Evolutionary conservation across 1,139 yeast species (phyloP), one percentile per base, ranked within the genome.

Genomic region (Geotrichum histeridarum): DNA sequence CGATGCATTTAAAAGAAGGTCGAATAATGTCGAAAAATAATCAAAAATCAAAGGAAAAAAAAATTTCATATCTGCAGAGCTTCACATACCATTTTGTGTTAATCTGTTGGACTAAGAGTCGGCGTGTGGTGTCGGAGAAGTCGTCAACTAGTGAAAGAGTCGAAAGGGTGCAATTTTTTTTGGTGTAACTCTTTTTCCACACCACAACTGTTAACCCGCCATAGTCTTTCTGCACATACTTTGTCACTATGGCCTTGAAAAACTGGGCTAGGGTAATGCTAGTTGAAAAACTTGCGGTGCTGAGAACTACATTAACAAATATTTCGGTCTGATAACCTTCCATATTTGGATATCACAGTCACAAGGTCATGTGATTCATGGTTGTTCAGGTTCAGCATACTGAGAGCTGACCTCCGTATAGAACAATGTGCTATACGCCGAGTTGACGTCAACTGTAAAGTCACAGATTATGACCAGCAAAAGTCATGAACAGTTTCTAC

Each of bases 71-170:
- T 4, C 15, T 15, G 18, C 2, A 18, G 14, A 38, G 22, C 15
- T 8, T 15, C 11, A 51, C 54, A 46, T 51, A 51, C 54, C 54
- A 51, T 51, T 51, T 46, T 51, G 52, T 42, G 41, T 45, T 17
- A 5, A 18, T 51, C 31, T 45, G 48, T 46, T 43, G 48, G 50
- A 51, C 49, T 51, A 47, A 51, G 50, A 45, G 35, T 35, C 42
- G 49, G n/a, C 38, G 42, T 48, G 51, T 39, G 50, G 30, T 31
- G 54, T 48, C 54, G 46, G 47, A 51, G 54, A 41, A 51, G 50
- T 51, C 51, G 54, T 51, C 51, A 51, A 46, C 54, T 33, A 46
- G 31, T 43, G 35, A 47, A 46, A 41, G 46, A 51, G 48, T 46
- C 44, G 44, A 41, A 47, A 35, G 35, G 38, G 41, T 33, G 18